These are phyloP conservation scores for Aegilops sharonensis DNA, from an alignment of 176 grass and related monocot species.

Conservation along the genomic window DNA sequence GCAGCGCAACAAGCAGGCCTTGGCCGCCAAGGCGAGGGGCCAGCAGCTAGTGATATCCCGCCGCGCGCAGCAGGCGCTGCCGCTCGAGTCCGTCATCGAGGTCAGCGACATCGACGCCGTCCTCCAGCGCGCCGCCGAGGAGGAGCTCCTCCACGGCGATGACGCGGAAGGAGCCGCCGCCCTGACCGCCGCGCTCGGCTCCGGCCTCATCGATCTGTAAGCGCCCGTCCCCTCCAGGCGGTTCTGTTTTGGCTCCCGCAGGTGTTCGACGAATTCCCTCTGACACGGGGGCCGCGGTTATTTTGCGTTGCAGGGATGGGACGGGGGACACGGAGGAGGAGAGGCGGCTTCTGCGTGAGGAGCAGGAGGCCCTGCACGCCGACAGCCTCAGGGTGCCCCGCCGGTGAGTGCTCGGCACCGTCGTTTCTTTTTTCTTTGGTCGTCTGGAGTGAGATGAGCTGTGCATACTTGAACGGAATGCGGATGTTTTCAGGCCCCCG, in stretches of 20 bases:
- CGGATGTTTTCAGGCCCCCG: conserved; percentile 43
- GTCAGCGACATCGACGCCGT: conserved; percentile 75
- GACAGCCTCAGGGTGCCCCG: conserved; percentile 64
- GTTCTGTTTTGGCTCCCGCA: neutral
- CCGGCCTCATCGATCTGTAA: conserved; percentile 47
- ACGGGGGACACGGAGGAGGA: conserved; percentile 40
- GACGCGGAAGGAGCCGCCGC: neutral
- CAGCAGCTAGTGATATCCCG: conserved; percentile 37
- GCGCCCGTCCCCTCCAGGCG: neutral
- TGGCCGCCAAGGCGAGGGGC: conserved; percentile 58
- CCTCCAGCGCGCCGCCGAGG: conserved; percentile 45
- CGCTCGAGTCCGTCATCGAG: conserved; percentile 68
- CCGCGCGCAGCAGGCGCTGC: conserved; percentile 41
- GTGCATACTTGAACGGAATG: neutral
- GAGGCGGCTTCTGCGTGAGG: conserved; percentile 43
- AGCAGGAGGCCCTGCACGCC: conserved; percentile 65
- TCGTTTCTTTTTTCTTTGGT: neutral
- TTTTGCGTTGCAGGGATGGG: conserved; percentile 34
- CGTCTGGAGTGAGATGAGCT: neutral
- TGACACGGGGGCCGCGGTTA: neutral
- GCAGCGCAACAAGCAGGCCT: conserved; percentile 55
- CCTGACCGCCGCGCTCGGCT: conserved; percentile 4
- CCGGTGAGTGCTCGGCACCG: conserved; percentile 28
- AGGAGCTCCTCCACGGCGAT: conserved; percentile 1
- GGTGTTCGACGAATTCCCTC: conserved; percentile 3